Conservation (phyloP, 768 basidiomycete species). For the Tremella mesenterica region DNA sequence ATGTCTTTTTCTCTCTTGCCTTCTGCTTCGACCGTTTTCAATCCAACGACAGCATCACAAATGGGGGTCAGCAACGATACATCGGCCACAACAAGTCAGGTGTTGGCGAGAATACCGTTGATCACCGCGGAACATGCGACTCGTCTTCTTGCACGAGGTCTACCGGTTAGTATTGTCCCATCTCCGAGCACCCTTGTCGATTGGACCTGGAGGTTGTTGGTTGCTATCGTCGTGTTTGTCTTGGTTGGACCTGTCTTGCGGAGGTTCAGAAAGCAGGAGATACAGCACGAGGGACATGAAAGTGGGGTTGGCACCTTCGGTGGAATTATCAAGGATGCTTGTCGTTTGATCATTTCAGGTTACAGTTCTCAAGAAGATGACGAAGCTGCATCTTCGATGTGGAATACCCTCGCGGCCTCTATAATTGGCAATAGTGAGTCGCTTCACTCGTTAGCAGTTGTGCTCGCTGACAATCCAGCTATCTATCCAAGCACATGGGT, state of each 20-base stretch:
- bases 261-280: conserved; percentile 2
- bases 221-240: conserved; percentile 25
- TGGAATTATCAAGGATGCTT: conserved; percentile 12
- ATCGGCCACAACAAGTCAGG: conserved; percentile 13
- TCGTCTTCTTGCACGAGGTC: conserved; percentile 17
- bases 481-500: conserved; percentile 5
- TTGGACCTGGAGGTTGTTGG: conserved; percentile 32
- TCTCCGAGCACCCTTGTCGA: conserved; percentile 29
- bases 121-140: conserved; percentile 36
- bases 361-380: conserved; percentile 1
- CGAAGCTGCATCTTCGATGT: conserved; percentile 10
- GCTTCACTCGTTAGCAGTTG: background rate
- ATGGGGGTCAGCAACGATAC: background rate
- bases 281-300: conserved; percentile 5
- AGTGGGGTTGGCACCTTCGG: conserved; percentile 2
- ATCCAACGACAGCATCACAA: no score
- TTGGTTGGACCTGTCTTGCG: conserved; percentile 22
- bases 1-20: conserved; percentile 34
- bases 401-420: conserved; percentile 13
- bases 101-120: conserved; percentile 27
- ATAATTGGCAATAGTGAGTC: conserved; percentile 33
- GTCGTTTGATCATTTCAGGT: no score
- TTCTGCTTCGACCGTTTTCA: conserved; percentile 26
- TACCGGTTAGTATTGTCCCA: conserved; percentile 22
- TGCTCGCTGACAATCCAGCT: conserved; percentile 12